Evolutionary conservation across 306 rosid genomes (phyloP).

Genomic region (Lathyrus aphaca): DNA sequence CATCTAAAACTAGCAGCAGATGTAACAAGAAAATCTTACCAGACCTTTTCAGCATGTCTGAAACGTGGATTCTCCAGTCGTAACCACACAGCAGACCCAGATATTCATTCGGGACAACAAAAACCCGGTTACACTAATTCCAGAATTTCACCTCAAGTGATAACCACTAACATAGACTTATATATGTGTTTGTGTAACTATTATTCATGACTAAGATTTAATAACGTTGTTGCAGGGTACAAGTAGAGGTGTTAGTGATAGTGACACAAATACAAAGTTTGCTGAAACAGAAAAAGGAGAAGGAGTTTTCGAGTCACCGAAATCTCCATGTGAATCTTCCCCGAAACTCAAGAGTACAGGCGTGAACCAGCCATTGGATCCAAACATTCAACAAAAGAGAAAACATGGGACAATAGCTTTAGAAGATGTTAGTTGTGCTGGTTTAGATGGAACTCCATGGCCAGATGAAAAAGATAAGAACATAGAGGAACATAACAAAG

Average conservation of each 20-base stretch:
- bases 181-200: neutral
- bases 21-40: constrained; percentile 31
- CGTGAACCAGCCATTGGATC: constrained; percentile 52
- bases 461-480: constrained; percentile 35
- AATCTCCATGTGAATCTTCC: constrained; percentile 48
- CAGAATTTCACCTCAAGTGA: constrained; percentile 47
- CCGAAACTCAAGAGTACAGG: constrained; percentile 53
- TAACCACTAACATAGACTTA: neutral
- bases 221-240: constrained; percentile 40
- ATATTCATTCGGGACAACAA: constrained; percentile 56
- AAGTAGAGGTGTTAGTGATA: constrained; percentile 20
- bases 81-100: constrained; percentile 60
- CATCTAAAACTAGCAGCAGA: constrained; percentile 47
- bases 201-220: neutral
- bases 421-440: constrained; percentile 60
- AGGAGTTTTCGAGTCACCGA: constrained; percentile 38
- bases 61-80: constrained; percentile 46
- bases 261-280: constrained; percentile 1
- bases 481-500: constrained; percentile 36
- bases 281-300: constrained; percentile 36
- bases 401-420: constrained; percentile 6
- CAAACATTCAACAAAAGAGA: constrained; percentile 57
- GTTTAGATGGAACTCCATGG: constrained; percentile 66
- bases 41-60: constrained; percentile 6
- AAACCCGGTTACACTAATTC: constrained; percentile 50